Base-by-base conservation (phyloP, 192 early-diverging fungal species). In the Linnemannia elongata region DNA sequence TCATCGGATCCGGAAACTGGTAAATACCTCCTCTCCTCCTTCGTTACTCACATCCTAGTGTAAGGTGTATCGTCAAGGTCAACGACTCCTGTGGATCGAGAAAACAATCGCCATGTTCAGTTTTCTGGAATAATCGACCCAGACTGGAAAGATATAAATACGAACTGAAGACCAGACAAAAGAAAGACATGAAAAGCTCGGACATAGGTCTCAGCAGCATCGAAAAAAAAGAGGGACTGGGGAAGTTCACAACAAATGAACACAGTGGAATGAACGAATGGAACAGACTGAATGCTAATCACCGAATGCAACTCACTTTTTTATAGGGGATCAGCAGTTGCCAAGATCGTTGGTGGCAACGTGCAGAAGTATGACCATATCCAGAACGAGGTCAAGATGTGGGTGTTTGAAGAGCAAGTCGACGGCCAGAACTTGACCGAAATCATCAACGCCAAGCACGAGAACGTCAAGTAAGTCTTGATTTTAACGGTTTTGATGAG, bases 1-100 rank as follows among this genome's bases (percentile, higher is more conserved):
- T 98, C 69, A 96, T 99, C 70, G 97, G 97, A 55, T 97, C 96
- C 20, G 98, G 98, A 76, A 99, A 99, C 92, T 99, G 97, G 97
- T 96, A 94, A 85, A 88, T 52, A 88, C 33, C 52, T 45, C 72
- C 27, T 72, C 76, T 72, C 72, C 55, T 33, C 22, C 33, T 27
- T 17, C 80, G 18, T 60, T 17, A 39, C 35, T 49, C 22, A 24
- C 0, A 13, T 49, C 47, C 30, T 33, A 33, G 12, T 15, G 60
- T 33, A 12, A 66, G 30, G 60, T 30, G 3, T 66, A 15, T 33
- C 10, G 33, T 27, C 24, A 57, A 49, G 47, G 47, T 6, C 54
- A 55, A 55, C 54, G 38, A 22, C 49, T 52, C 17, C 22, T 18
- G 3, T 20, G 49, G 49, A 18, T 22, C 49, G 22, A 52, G 49